These are phyloP conservation scores for Santalum album DNA, from an alignment of 164 flowering plant species.

Conservation along the genomic window DNA sequence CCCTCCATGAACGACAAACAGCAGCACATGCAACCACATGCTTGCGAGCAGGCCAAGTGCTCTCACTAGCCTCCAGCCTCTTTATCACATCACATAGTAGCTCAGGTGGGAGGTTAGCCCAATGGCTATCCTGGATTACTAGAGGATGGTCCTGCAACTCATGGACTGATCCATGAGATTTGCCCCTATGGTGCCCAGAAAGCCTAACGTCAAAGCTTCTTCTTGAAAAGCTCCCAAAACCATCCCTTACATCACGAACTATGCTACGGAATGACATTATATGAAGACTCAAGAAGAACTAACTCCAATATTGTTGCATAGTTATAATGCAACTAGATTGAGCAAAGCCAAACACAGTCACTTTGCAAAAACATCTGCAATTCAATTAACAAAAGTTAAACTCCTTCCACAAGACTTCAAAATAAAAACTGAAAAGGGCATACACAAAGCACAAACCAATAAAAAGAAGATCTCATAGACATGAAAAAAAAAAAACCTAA, in stretches of 20 bases:
- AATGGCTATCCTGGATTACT: conserved; percentile 52
- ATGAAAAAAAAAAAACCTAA: conserved; percentile 11
- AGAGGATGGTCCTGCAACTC: conserved; percentile 49
- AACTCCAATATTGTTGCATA: conserved; percentile 13
- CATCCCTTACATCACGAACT: conserved; percentile 84
- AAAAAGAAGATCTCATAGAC: conserved; percentile 37
- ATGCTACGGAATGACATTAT: conserved; percentile 86
- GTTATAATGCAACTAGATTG: conserved; percentile 6
- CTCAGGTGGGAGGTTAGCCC: conserved; percentile 95
- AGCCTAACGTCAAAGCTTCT: conserved; percentile 78
- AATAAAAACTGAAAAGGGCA: conserved; percentile 13
- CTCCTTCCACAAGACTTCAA: conserved; percentile 17
- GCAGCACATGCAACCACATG: conserved; percentile 90
- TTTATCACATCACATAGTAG: conserved; percentile 73
- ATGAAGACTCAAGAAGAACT: background rate
- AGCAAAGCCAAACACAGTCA: background rate
- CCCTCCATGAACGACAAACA: conserved; percentile 89
- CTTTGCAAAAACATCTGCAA: conserved; percentile 15
- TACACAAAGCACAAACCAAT: conserved; percentile 27
- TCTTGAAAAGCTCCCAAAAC: conserved; percentile 84
- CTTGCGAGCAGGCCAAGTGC: conserved; percentile 78
- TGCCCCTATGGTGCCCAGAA: conserved; percentile 57
- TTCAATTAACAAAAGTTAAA: conserved; percentile 13
- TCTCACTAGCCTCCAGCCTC: conserved; percentile 86
- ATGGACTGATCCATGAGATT: conserved; percentile 61